phyloP scores from a whole-genome alignment of 192 early-diverging fungal genomes.

The Backusella liffmaniae region DNA sequence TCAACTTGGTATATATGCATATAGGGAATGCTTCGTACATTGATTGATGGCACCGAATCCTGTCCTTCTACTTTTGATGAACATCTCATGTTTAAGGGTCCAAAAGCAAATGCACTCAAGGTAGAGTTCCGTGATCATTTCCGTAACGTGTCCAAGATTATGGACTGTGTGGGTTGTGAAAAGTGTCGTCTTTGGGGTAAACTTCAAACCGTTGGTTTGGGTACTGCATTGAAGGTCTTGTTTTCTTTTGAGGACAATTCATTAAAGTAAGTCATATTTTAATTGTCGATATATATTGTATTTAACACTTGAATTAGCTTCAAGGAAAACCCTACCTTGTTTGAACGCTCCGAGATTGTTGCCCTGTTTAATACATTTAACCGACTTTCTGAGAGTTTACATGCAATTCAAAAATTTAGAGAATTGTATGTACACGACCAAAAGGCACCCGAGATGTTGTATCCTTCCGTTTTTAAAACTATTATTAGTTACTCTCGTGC shows the following conservation, averaged over 20 bases:
- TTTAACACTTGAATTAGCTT: constrained; percentile 26
- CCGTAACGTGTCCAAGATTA: constrained; percentile 94
- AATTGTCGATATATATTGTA: background rate
- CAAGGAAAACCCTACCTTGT: constrained; percentile 47
- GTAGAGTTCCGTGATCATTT: constrained; percentile 89
- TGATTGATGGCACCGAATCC: constrained; percentile 51
- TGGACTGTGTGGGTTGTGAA: constrained; percentile 99
- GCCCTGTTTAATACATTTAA: constrained; percentile 88
- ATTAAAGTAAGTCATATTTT: constrained; percentile 43
- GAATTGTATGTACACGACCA: constrained; percentile 58
- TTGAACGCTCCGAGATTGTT: constrained; percentile 81
- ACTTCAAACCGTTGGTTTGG: constrained; percentile 89
- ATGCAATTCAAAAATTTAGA: constrained; percentile 81
- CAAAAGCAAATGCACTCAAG: constrained; percentile 61
- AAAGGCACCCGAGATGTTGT: background rate
- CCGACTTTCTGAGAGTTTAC: constrained; percentile 83
- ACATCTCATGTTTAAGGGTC: constrained; percentile 74
- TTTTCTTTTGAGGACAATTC: constrained; percentile 85
- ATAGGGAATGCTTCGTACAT: constrained; percentile 49
- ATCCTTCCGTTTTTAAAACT: background rate
- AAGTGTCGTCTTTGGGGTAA: constrained; percentile 99
- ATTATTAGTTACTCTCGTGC: background rate
- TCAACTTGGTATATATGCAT: background rate
- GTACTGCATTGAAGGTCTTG: constrained; percentile 92
- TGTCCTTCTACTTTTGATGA: constrained; percentile 91